Base-by-base conservation (phyloP, 148 eudicot species). In the Mesembryanthemum crystallinum region DNA sequence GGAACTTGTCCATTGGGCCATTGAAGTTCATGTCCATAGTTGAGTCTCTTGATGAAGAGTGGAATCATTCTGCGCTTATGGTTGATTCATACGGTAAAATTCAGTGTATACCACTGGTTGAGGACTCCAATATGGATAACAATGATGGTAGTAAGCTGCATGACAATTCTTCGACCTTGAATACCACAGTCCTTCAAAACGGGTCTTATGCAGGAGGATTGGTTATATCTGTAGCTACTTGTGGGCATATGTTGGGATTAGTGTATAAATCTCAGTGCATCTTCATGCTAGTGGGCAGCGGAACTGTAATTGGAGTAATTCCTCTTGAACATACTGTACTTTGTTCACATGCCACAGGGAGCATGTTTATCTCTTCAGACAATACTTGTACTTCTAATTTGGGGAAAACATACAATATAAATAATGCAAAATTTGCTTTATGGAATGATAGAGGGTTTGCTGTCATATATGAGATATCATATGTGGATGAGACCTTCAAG, bases 371-470 rank as follows among this genome's bases (percentile, higher is more conserved):
- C 54, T 71, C 77, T 59, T 76, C 73, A 76, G 85, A 80, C 77
- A 73, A 79, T 81, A 51, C 59, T 51, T 64, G 68, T 68, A 35
- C 68, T 75, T 45, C 69, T 15, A 45, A 77, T 71, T 75, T 65
- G 52, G 77, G 57, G 75, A 86, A 79, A 43, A 76, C 77, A 15
- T 60, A 15, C 64, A 73, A 75, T 77, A 64, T 37, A 62, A 66
- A 82, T 78, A 86, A 73, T 37, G 76, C 84, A 64, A 80, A 78
- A 68, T 85, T 96, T 78, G 82, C 75, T 76, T 85, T 86, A 32
- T 96, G 99, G 99, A 88, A 88, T 83, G 83, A 81, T 77, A 87
- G 74, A 77, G 99, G 98, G 52, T 82, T 71, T 45, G 85, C 90
- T 14, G 73, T 82, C 77, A 72, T 91, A 65, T 96, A 88, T 78